A percentile compares a stretch with the other conserved stretches of the same genome.
These are phyloP conservation scores for Cyberlindnera saturnus DNA, from an alignment of 805 yeast species.

Conservation along the genomic window DNA sequence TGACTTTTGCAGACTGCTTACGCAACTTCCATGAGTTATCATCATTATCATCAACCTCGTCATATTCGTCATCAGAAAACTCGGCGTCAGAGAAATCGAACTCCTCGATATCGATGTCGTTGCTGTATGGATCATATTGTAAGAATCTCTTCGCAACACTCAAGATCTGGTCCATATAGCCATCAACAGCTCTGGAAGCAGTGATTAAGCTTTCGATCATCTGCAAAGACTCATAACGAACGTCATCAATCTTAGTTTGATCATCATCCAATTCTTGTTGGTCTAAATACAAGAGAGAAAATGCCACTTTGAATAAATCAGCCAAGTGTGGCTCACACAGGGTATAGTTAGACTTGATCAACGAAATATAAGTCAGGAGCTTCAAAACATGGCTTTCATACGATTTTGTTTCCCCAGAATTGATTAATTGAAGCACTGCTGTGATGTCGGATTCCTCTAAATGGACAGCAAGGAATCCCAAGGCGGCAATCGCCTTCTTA, in stretches of 20 bases:
- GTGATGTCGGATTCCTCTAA: constrained; percentile 23
- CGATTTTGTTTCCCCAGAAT: constrained; percentile 12
- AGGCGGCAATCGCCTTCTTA: constrained; percentile 43
- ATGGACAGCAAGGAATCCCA: constrained; percentile 35
- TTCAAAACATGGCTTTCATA: constrained; percentile 19
- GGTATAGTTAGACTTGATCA: constrained; percentile 25
- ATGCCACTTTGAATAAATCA: constrained; percentile 18
- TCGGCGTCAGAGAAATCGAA: constrained; percentile 41
- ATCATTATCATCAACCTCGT: constrained; percentile 34
- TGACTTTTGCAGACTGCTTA: constrained; percentile 40
- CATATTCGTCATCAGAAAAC: constrained; percentile 33
- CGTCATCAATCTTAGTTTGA: constrained; percentile 36
- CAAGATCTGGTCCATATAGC: constrained; percentile 24
- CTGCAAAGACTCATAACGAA: constrained; percentile 44
- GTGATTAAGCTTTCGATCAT: constrained; percentile 36
- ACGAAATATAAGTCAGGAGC: constrained; percentile 17
- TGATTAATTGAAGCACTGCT: constrained; percentile 14
- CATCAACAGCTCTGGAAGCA: constrained; percentile 29
- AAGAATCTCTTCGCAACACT: constrained; percentile 27
- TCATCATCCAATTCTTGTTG: constrained; percentile 32
- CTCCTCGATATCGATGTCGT: constrained; percentile 27
- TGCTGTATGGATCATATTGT: constrained; percentile 41
- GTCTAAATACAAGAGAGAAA: constrained; percentile 22
- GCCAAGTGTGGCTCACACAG: constrained; percentile 18
- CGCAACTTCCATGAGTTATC: constrained; percentile 63